These are phyloP conservation scores for Coemansia aciculifera DNA, from an alignment of 192 early-diverging fungal species.

Conservation along the genomic window DNA sequence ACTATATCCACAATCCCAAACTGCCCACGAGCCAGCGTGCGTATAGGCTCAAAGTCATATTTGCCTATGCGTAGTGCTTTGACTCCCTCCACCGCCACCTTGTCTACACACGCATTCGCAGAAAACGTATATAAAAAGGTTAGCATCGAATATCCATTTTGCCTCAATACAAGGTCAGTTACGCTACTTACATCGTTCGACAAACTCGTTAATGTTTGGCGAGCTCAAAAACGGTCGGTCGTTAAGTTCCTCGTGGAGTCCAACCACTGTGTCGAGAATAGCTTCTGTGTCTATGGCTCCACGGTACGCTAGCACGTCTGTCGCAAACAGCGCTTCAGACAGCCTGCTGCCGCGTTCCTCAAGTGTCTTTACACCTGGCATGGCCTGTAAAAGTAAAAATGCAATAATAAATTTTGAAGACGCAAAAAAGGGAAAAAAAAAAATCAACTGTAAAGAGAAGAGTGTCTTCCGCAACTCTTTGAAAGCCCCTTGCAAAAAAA, in stretches of 20 bases:
- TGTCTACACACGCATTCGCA: constrained; percentile 15
- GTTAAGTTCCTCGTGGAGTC: constrained; percentile 46
- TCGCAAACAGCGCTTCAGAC: constrained; percentile 29
- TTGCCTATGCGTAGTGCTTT: constrained; percentile 38
- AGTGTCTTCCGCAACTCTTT: background rate
- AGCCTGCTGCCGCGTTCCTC: constrained; percentile 42
- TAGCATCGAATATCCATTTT: background rate
- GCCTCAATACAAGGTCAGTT: background rate
- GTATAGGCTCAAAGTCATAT: constrained; percentile 47
- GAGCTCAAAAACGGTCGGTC: constrained; percentile 32
- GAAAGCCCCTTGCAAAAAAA: background rate
- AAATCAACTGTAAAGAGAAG: background rate
- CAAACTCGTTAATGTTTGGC: constrained; percentile 49
- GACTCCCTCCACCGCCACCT: constrained; percentile 30
- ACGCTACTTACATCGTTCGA: constrained; percentile 39
- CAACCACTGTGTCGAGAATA: constrained; percentile 45
- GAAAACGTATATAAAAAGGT: background rate
- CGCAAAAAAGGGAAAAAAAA: background rate
- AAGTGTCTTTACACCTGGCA: constrained; percentile 29
- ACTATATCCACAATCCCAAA: constrained; percentile 74
- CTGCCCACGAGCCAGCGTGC: constrained; percentile 53
- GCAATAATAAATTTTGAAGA: background rate
- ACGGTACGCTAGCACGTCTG: constrained; percentile 48
- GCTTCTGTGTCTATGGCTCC: constrained; percentile 46
- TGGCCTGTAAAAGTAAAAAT: background rate